Percentiles rank a stretch among this genome's conserved stretches.
Evolutionary conservation across 1,284 basidiomycete species (phyloP).

Genomic region (Stygiomarasmius scandens): DNA sequence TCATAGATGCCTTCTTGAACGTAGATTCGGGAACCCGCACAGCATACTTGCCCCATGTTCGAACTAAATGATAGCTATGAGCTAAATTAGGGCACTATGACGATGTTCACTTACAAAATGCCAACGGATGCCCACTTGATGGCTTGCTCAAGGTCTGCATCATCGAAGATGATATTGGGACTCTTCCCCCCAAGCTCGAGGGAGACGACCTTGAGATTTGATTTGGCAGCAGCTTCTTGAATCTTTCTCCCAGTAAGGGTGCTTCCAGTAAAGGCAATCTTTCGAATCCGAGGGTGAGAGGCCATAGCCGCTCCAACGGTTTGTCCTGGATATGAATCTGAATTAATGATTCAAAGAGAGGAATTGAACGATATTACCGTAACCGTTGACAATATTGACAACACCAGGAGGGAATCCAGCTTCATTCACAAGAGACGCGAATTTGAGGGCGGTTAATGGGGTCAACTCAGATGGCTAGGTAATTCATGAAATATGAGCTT

Average conservation of each 20-base stretch:
- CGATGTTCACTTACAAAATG: slow-evolving; percentile 60
- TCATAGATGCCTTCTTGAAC: no score
- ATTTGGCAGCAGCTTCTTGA: slow-evolving; percentile 73
- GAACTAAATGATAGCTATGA: neutral
- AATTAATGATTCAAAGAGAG: neutral
- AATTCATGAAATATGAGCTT: neutral
- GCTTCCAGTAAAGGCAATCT: slow-evolving; percentile 67
- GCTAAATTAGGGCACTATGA: neutral
- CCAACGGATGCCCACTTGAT: slow-evolving; percentile 81
- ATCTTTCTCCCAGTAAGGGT: slow-evolving; percentile 81
- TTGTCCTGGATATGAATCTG: neutral
- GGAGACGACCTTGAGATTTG: slow-evolving; percentile 82
- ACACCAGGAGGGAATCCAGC: slow-evolving; percentile 71
- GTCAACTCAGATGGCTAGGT: slow-evolving; percentile 69
- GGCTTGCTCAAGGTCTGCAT: slow-evolving; percentile 77
- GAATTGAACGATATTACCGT: slow-evolving; percentile 39
- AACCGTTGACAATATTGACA: slow-evolving; percentile 69
- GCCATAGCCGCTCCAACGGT: slow-evolving; percentile 21
- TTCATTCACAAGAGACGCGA: slow-evolving; percentile 38
- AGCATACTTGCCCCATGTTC: slow-evolving; percentile 75
- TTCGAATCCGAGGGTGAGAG: slow-evolving; percentile 62
- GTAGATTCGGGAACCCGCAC: slow-evolving; percentile 84
- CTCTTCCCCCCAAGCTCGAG: slow-evolving; percentile 89
- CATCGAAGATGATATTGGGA: no score
- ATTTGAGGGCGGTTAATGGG: slow-evolving; percentile 59